Conservation (phyloP, 768 basidiomycete species). For the Mycena albidolilacea region DNA sequence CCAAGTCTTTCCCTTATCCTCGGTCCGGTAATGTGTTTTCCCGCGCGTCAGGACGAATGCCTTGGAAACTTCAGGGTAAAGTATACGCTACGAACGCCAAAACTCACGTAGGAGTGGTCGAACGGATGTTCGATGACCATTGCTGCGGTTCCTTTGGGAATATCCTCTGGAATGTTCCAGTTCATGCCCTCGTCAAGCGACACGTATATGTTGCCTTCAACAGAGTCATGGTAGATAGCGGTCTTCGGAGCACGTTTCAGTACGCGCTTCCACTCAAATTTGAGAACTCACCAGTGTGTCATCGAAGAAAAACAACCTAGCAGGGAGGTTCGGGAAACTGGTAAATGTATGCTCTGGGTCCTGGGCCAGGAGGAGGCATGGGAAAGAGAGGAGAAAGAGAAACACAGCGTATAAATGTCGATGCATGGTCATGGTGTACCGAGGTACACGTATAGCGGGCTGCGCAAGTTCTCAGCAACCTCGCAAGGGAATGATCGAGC, state of each 20-base stretch:
- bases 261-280: constrained; percentile 1
- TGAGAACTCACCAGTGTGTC: constrained; percentile 80
- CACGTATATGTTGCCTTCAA: constrained; percentile 78
- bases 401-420: constrained; percentile 25
- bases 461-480: background rate
- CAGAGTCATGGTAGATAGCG: constrained; percentile 87
- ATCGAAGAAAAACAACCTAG: constrained; percentile 91
- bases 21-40: constrained; percentile 89
- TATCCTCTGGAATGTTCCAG: constrained; percentile 65
- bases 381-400: constrained; percentile 30
- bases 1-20: constrained; percentile 92
- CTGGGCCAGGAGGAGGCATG: constrained; percentile 50
- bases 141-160: constrained; percentile 70
- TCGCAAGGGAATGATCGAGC: background rate
- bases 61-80: constrained; percentile 55
- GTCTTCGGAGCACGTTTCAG: constrained; percentile 47
- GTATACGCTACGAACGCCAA: constrained; percentile 41
- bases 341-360: constrained; percentile 64
- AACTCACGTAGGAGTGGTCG: constrained; percentile 78
- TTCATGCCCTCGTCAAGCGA: constrained; percentile 91
- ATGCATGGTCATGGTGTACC: constrained; percentile 34
- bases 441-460: constrained; percentile 10
- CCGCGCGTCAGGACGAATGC: constrained; percentile 88
- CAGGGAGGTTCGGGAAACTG: constrained; percentile 81
- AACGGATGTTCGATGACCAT: constrained; percentile 92